Evolutionary conservation across 148 eudicot species (phyloP), one percentile per base, ranked within the genome.

Genomic region (Drosera capensis): DNA sequence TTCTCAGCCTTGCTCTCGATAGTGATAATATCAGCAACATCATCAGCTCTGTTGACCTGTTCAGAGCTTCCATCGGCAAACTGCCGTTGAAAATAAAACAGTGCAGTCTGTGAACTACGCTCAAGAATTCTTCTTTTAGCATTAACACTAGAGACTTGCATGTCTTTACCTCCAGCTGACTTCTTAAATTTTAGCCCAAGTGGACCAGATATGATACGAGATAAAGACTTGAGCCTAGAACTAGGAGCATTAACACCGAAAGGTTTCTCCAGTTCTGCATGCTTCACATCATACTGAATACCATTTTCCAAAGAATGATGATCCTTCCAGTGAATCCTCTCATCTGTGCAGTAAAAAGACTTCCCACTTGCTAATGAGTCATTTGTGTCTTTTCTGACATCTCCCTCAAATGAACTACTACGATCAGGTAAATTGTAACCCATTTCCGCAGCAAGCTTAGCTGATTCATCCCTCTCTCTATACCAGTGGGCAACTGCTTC

Each of bases 251-350:
- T 72, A 24, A 80, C 73, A 9, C 99, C 95, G 68, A 90, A 90
- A 17, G 99, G 78, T 63, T 72, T 90, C 72, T 90, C 99, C 70
- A 90, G 68, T 57, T 81, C 95, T 17, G 80, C 92, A 70, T 90
- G 99, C 62, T 90, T 90, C 65, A 78, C 64, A 60, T 81, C 93
- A 81, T 84, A 84, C 64, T 79, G 80, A 52, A 66, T 65, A 61
- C 94, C 99, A 45, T 81, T 74, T 68, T 90, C 99, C 83, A 73
- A 76, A 51, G 84, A 71, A 45, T 85, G 95, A 57, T 81, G 93
- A 71, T 84, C 93, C 58, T 72, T 72, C 80, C 82, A 62, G 49
- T 71, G 93, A 48, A 77, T 55, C 56, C 76, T 74, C 68, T 85
- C 99, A 40, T 84, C 85, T 66, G 67, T 65, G 52, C 37, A 52